Percentiles rank a stretch among this genome's conserved stretches.
Conservation (phyloP, 2,329 filamentous ascomycete genomes). For the Dendryphion nanum region DNA sequence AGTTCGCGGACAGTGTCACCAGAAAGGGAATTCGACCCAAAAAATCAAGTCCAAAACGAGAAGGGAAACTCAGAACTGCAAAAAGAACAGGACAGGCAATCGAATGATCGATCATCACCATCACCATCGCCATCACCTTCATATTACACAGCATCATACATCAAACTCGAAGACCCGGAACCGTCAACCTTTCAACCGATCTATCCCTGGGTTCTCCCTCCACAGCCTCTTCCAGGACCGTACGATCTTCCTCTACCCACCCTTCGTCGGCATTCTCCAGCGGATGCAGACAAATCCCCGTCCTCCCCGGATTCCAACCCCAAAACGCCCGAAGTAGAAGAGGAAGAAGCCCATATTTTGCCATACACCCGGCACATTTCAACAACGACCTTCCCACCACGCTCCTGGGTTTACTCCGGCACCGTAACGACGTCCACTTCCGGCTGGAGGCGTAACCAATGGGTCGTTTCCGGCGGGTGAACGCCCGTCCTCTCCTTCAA, state of each 20-base stretch:
- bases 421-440: conserved; percentile 22
- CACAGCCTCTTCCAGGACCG: conserved; percentile 32
- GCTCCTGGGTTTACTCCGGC: conserved; percentile 16
- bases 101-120: too few species aligned
- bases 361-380: conserved; percentile 29
- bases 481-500: conserved; percentile 1
- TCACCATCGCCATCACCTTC: too few species aligned
- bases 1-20: background rate
- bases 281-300: conserved; percentile 3
- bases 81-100: too few species aligned
- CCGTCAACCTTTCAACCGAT: conserved; percentile 19
- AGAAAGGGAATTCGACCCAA: background rate
- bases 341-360: conserved; percentile 5
- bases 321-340: background rate
- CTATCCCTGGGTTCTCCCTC: conserved; percentile 34
- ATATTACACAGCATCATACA: too few species aligned
- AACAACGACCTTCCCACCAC: conserved; percentile 15
- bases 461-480: conserved; percentile 33
- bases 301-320: background rate
- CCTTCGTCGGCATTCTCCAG: conserved; percentile 16
- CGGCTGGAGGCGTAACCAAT: conserved; percentile 35
- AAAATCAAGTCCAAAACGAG: too few species aligned
- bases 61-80: too few species aligned
- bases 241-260: conserved; percentile 36
- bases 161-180: too few species aligned